Percentiles rank a stretch among this genome's conserved stretches.
phyloP scores from a whole-genome alignment of 2,329 filamentous ascomycete genomes.

The Sporothrix brunneoviolacea region DNA sequence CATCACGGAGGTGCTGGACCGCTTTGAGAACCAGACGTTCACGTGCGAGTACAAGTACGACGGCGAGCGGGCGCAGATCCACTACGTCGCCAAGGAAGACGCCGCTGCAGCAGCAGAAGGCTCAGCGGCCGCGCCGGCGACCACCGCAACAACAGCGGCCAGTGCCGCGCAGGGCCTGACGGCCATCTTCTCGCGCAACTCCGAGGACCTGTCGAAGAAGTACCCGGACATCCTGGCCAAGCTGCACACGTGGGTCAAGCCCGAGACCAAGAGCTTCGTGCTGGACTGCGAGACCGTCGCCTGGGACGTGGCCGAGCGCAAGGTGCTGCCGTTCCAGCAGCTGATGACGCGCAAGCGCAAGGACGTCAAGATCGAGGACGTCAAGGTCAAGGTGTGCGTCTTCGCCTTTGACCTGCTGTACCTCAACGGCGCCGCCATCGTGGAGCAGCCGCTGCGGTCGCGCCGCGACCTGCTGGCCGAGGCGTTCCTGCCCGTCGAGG shows the following conservation, averaged over 20 bases:
- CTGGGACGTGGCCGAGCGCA: conserved; percentile 93
- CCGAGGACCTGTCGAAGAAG: conserved; percentile 93
- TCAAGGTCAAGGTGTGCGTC: conserved; percentile 94
- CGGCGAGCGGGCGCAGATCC: conserved; percentile 95
- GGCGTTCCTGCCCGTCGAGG: conserved; percentile 72
- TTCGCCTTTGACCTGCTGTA: conserved; percentile 95
- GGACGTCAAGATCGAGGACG: conserved; percentile 89
- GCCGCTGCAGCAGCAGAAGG: conserved; percentile 57
- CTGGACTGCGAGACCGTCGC: conserved; percentile 98
- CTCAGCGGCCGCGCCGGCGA: neutral
- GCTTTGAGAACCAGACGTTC: conserved; percentile 91
- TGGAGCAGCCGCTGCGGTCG: conserved; percentile 79
- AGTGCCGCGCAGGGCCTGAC: conserved; percentile 67
- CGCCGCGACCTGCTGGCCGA: conserved; percentile 67
- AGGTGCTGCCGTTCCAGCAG: conserved; percentile 93
- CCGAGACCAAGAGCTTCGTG: conserved; percentile 87
- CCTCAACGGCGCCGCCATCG: conserved; percentile 82
- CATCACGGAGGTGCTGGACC: conserved; percentile 93
- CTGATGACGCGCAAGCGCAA: conserved; percentile 98
- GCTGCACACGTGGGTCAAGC: conserved; percentile 81
- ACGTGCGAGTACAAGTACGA: conserved; percentile 99
- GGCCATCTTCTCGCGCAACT: conserved; percentile 95
- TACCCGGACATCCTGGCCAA: conserved; percentile 93
- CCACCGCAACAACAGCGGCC: neutral
- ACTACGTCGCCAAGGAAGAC: conserved; percentile 78